Conservation (phyloP, 2,329 filamentous ascomycete genomes). For the Dryadomyces quercus-mongolicae region DNA sequence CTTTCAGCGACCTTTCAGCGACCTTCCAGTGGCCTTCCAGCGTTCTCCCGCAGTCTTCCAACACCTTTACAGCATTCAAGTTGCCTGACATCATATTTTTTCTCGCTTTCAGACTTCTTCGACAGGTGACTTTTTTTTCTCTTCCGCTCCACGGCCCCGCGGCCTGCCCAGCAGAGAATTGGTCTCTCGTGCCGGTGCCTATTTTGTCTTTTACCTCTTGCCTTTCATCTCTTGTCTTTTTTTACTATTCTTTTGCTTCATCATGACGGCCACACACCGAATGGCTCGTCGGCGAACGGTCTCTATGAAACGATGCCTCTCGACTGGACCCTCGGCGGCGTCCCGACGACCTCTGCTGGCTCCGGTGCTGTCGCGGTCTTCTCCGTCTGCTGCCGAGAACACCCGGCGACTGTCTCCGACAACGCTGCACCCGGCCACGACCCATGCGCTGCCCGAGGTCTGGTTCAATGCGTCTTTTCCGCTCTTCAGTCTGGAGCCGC, state of each 20-base stretch:
- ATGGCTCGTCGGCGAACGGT: background rate
- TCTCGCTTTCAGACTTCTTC: background rate
- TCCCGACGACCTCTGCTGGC: background rate
- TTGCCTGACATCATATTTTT: background rate
- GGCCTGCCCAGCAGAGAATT: background rate
- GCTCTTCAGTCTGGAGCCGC: conserved; percentile 13
- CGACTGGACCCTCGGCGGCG: background rate
- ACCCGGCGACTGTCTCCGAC: background rate
- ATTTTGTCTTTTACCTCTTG: background rate
- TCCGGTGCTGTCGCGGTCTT: background rate
- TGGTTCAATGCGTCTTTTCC: conserved; percentile 31
- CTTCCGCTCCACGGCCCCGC: background rate
- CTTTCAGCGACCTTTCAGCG: no score
- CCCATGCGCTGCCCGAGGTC: conserved; percentile 22
- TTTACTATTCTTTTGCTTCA: no score
- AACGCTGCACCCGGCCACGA: conserved; percentile 14
- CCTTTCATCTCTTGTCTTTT: background rate
- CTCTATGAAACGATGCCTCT: background rate
- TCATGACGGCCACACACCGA: background rate
- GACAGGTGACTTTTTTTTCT: background rate
- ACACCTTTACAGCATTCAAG: no score
- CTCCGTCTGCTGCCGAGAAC: background rate
- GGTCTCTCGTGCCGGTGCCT: background rate
- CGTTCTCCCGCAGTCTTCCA: conserved; percentile 2
- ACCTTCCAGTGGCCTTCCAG: no score